Base-by-base conservation (phyloP, 306 rosid genomes). In the Geum urbanum region DNA sequence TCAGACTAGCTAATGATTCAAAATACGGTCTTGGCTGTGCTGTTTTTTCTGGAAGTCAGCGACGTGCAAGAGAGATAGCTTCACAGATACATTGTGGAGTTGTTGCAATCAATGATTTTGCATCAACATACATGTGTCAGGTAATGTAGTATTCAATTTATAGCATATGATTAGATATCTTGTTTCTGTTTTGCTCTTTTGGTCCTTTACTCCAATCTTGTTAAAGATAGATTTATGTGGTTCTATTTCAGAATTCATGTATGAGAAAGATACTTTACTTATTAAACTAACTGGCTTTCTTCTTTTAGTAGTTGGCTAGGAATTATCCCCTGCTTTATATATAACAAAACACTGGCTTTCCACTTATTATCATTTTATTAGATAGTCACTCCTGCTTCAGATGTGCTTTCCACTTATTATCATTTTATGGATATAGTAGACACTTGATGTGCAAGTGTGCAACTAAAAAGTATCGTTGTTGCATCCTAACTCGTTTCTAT, bases 11-110 rank as follows among this genome's bases (percentile, higher is more conserved):
- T 60, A 91, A 91, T 85, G 96, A 91, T 73, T 89, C 97, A 35
- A 87, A 75, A 69, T 91, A 84, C 72, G 97, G 96, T 64, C 97
- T 94, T 56, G 97, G 99, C 57, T 89, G 95, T 76, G 88, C 96
- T 73, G 97, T 94, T 78, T 94, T 94, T 78, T 91, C 96, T 15
- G 97, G 97, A 70, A 87, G 77, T 74, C 89, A 86, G 77, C 79
- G 65, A 45, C 97, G 86, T 40, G 96, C 97, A 69, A 87, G 70
- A 74, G 90, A 78, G 71, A 87, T 91, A 76, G 88, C 92, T 66
- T 85, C 91, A 11, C 96, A 91, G 85, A 88, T 89, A 80, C 90
- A 77, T 22, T 72, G 89, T 76, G 97, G 96, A 78, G 81, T 76
- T 58, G 97, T 79, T 87, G 96, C 94, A 65, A 72, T 91, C 37